Evolutionary conservation across 2,329 filamentous ascomycete genomes (phyloP).

Genomic region (Fusarium sp.): DNA sequence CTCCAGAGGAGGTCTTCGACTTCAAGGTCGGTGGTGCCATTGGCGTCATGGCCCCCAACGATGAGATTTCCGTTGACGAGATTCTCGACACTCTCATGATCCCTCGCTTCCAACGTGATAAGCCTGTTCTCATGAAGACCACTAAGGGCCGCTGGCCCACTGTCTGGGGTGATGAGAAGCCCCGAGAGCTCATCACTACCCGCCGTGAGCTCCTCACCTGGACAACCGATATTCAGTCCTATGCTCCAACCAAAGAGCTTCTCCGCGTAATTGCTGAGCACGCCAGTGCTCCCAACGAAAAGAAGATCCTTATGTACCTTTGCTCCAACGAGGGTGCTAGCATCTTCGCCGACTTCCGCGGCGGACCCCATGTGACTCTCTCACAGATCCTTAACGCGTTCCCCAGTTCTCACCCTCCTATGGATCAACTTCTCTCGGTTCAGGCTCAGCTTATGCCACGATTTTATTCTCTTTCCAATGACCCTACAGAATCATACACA

Average conservation of each 20-base stretch:
- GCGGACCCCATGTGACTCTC: slow-evolving; percentile 86
- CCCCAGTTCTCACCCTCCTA: slow-evolving; percentile 88
- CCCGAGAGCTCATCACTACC: slow-evolving; percentile 89
- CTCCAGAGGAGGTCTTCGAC: slow-evolving; percentile 83
- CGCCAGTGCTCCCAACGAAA: slow-evolving; percentile 82
- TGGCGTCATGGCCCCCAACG: slow-evolving; percentile 91
- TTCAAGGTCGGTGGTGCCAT: slow-evolving; percentile 98
- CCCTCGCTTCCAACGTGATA: slow-evolving; percentile 85
- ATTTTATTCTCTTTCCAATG: slow-evolving; percentile 98
- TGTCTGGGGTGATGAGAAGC: slow-evolving; percentile 92
- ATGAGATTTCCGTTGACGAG: slow-evolving; percentile 80
- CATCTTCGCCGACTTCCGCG: slow-evolving; percentile 93
- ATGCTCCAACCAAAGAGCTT: slow-evolving; percentile 88
- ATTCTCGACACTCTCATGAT: slow-evolving; percentile 85
- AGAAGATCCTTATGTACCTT: slow-evolving; percentile 87
- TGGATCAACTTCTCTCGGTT: slow-evolving; percentile 83
- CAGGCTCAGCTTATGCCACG: slow-evolving; percentile 94
- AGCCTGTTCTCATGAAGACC: slow-evolving; percentile 83
- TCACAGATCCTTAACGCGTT: slow-evolving; percentile 91
- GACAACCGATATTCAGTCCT: slow-evolving; percentile 94
- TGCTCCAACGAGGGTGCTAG: slow-evolving; percentile 92
- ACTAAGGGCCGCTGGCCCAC: slow-evolving; percentile 91
- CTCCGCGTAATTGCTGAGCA: slow-evolving; percentile 89
- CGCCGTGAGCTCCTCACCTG: slow-evolving; percentile 92
- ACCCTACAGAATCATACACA: slow-evolving; percentile 82